Evolutionary conservation across 257 asterid genomes (phyloP), one percentile per base, ranked within the genome.

Genomic region (Solanum sejunctum): DNA sequence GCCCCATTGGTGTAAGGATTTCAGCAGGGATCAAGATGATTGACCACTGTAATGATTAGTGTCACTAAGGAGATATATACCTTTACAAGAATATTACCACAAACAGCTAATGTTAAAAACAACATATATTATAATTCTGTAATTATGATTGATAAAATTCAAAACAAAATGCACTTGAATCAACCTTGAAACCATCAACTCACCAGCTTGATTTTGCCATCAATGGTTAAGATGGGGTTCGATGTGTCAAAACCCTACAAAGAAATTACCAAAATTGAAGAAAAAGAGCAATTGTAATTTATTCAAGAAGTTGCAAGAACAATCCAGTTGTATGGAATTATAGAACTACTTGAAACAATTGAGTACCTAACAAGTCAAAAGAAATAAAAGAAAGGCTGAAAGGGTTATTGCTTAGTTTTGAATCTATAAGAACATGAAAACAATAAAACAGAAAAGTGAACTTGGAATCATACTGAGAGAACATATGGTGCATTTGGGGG

Each of bases 191-290:
- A 26, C 56, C 36, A 36, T 32, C 41, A 12, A 88, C 95, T n/a
- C 87, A 94, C 99, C 97, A 96, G 88, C 91, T 94, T 94, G 81
- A 96, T 89, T 84, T 96, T 94, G 88, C 88, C 89, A 85, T 96
- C 96, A 78, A 96, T 94, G 20, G 85, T 79, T 81, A 94, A 85
- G 88, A 94, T 89, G n/a, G 98, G 99, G 86, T 93, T 94, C 88
- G 88, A 84, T 8, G 98, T 93, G 89, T 95, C 98, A 88, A 95
- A 84, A 52, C 94, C 98, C 98, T 95, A 94, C 93, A 88, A 47
- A 47, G 0, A 0, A 1, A 6, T 60, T 60, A 51, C 60, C 43
- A 28, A 81, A 28, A 49, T 12, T 45, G 23, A 49, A 20, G 32
- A 28, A 58, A 73, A 39, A 16, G 63, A 84, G 39, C 79, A 57